Evolutionary conservation across 768 basidiomycete species (phyloP).

Genomic region (Lactifluus hygrophoroides): DNA sequence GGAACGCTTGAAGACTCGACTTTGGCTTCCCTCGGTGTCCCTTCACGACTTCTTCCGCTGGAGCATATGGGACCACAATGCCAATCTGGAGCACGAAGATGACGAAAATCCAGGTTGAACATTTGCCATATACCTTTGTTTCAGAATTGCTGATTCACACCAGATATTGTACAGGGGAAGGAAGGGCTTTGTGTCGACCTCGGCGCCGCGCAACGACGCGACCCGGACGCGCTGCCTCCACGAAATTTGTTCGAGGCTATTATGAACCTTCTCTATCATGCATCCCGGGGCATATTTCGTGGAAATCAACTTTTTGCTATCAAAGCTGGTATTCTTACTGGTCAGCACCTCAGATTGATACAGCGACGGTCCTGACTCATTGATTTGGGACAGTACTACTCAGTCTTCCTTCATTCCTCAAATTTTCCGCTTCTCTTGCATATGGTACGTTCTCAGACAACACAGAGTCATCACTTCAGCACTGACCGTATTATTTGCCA

Average conservation of each 20-base stretch:
- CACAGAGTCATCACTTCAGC: background rate
- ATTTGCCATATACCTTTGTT: background rate
- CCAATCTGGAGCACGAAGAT: constrained; percentile 38
- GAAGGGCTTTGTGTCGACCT: constrained; percentile 40
- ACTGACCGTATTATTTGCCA: constrained; percentile 22
- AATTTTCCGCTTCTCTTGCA: constrained; percentile 45
- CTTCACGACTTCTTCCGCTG: constrained; percentile 32
- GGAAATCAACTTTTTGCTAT: constrained; percentile 63
- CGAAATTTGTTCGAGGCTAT: constrained; percentile 45
- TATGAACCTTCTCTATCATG: constrained; percentile 39
- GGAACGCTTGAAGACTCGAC: constrained; percentile 29
- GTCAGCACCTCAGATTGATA: constrained; percentile 25
- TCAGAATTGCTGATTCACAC: background rate
- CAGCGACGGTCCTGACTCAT: background rate
- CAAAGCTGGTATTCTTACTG: constrained; percentile 60
- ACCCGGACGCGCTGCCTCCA: constrained; percentile 71
- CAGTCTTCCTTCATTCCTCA: constrained; percentile 50
- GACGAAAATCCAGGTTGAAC: constrained; percentile 59
- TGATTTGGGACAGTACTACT: constrained; percentile 37
- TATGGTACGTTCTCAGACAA: constrained; percentile 36
- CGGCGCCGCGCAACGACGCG: constrained; percentile 47
- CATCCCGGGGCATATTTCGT: constrained; percentile 33
- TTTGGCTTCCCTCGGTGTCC: constrained; percentile 51
- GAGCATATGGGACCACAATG: constrained; percentile 39
- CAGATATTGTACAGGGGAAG: constrained; percentile 52